A percentile compares a stretch with the other conserved stretches of the same genome.
Conservation (phyloP, 1,139 yeast genomes). For the Blastobotrys serpentis region DNA sequence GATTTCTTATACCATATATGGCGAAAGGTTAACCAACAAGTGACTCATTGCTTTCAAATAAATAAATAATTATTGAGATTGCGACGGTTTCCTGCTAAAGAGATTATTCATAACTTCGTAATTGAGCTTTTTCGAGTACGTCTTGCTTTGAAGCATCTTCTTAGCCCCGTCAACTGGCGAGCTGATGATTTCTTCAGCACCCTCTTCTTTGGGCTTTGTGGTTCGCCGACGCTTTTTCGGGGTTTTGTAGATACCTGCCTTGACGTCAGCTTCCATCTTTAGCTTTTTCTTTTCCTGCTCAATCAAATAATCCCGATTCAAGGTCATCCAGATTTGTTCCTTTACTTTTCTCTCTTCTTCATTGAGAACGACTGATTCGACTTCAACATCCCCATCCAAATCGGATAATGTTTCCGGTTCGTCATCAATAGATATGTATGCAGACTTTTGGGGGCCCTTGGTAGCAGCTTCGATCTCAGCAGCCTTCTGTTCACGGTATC, state of each 20-base stretch:
- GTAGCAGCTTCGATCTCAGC: slow-evolving; percentile 6
- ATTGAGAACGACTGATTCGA: slow-evolving; percentile 56
- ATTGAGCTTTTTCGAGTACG: slow-evolving; percentile 83
- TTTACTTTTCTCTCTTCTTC: slow-evolving; percentile 68
- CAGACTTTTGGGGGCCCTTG: slow-evolving; percentile 29
- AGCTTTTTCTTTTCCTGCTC: slow-evolving; percentile 84
- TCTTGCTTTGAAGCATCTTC: slow-evolving; percentile 60
- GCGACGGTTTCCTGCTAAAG: slow-evolving; percentile 40
- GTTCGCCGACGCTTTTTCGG: slow-evolving; percentile 38
- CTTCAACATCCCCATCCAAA: slow-evolving; percentile 81
- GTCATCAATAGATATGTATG: slow-evolving; percentile 50
- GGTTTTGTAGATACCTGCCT: slow-evolving; percentile 39
- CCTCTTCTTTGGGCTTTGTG: slow-evolving; percentile 24
- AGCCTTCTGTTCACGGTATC: slow-evolving; percentile 12
- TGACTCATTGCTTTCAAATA: background rate
- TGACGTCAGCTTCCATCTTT: slow-evolving; percentile 80
- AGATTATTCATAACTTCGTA: slow-evolving; percentile 72
- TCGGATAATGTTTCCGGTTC: slow-evolving; percentile 66
- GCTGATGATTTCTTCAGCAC: slow-evolving; percentile 38
- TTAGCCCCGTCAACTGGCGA: slow-evolving; percentile 74
- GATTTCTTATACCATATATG: too few species aligned
- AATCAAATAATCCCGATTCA: slow-evolving; percentile 79
- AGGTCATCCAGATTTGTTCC: slow-evolving; percentile 82
- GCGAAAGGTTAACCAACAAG: too few species aligned
- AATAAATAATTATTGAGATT: background rate